Evolutionary conservation across 73 alveolate genomes (phyloP).

Genomic region (Stentor roeselii): DNA sequence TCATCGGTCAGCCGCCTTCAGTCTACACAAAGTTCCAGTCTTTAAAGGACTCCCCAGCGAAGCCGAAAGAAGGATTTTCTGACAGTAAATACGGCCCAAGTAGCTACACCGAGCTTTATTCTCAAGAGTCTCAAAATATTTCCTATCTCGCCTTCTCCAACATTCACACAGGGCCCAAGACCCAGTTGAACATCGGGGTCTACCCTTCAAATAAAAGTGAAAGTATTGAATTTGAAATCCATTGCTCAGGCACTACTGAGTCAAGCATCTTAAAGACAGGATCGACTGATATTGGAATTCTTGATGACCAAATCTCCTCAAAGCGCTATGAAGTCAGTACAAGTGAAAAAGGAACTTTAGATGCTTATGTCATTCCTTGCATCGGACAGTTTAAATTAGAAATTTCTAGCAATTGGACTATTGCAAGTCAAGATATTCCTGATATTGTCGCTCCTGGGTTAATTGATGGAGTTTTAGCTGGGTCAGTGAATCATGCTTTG

Average conservation of each 20-base stretch:
- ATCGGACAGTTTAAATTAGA: neutral
- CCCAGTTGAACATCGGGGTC: neutral
- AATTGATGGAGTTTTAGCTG: neutral
- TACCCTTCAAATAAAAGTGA: neutral
- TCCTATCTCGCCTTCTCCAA: neutral
- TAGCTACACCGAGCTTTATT: neutral
- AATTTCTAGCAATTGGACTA: constrained; percentile 13
- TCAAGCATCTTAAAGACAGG: neutral
- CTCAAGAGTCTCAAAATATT: neutral
- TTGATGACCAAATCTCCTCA: neutral
- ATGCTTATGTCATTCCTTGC: constrained; percentile 15
- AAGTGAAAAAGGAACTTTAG: neutral
- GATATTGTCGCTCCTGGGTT: neutral
- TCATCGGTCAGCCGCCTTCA: neutral
- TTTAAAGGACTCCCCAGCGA: neutral
- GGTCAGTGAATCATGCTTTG: neutral
- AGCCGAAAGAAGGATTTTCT: neutral
- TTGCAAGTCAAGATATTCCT: neutral
- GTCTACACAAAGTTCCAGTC: neutral
- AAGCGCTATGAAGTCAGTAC: neutral
- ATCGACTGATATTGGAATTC: neutral
- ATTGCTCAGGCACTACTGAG: neutral
- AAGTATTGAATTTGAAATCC: neutral
- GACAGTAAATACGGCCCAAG: neutral
- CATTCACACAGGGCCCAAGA: neutral